Evolutionary conservation across 345 rosid species (phyloP), one percentile per base, ranked within the genome.

Genomic region (Kernera saxatilis): DNA sequence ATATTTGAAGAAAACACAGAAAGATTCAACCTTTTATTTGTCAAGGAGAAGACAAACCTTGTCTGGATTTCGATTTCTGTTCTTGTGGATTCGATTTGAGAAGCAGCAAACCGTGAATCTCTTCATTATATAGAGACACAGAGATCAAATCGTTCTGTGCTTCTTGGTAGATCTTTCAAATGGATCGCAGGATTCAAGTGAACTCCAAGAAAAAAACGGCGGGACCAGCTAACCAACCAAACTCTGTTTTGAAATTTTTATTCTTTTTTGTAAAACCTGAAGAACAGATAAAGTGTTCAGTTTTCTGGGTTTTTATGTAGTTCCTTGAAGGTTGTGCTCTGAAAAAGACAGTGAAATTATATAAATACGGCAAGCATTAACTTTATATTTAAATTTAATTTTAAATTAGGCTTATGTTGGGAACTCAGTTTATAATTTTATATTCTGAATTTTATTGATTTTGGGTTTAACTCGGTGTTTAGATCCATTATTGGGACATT

Each of bases 181-280:
- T 43, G 1, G 62, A 74, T 59, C 27, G 63, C 14, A 58, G 23
- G 68, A 67, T 74, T 67, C 29, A 75, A 75, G 79, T 75, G 75
- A 75, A 69, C 79, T 75, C 79, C 70, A 75, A 75, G 79, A 66
- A 18, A 58, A 67, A 59, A 46, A 18, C 62, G 2, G 61, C 61
- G 78, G 78, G 78, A 41, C 73, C 73, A 74, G 73, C 78, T 40
- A 67, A 33, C 73, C 55, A 74, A 74, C 73, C 55, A 59, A 74
- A 39, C 36, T 46, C 54, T 69, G 60, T 43, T 65, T 55, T 26
- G 41, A 37, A 66, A 35, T 15, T 66, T 73, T 22, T 5, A 17
- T 46, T 66, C 1, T 10, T 26, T 56, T 56, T 48, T 36, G 32
- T 60, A 19, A 40, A 62, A 22, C 69, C 54, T 56, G 52, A 56